A percentile compares a stretch with the other conserved stretches of the same genome.
Conservation (phyloP, 257 asterid genomes). For the Solanum bulbocastanum region DNA sequence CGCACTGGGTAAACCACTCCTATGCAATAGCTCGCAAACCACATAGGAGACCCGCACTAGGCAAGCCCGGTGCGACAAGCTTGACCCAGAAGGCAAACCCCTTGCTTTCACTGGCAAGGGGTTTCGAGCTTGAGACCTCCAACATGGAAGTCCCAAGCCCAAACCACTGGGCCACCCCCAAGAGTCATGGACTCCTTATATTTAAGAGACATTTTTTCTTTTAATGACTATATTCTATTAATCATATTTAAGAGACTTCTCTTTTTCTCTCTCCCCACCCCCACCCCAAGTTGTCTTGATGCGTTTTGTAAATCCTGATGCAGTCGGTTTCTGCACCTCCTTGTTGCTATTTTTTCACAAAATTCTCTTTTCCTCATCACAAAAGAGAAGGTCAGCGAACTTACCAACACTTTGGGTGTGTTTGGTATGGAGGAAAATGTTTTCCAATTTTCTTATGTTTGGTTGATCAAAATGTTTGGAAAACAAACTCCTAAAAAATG, state of each 20-base stretch:
- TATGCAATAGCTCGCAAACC: no score
- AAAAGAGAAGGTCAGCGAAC: background rate
- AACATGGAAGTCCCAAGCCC: no score
- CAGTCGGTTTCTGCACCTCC: background rate
- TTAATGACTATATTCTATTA: background rate
- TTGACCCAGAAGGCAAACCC: no score
- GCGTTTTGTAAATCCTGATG: background rate
- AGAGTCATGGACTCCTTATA: background rate
- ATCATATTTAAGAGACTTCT: background rate
- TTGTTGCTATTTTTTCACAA: background rate
- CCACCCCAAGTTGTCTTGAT: background rate
- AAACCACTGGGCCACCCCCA: no score
- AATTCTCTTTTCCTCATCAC: background rate
- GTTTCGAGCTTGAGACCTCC: no score
- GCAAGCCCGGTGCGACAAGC: no score
- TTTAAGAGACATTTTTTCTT: background rate
- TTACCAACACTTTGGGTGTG: background rate
- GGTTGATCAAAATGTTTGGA: background rate
- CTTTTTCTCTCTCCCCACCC: background rate
- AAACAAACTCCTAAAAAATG: background rate
- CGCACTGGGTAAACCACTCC: no score
- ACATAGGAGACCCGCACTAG: no score
- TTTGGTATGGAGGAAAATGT: background rate
- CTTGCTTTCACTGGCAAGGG: no score
- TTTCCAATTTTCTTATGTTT: background rate